phyloP scores from a whole-genome alignment of 2,329 filamentous ascomycete genomes.

The Neonectria faginata region DNA sequence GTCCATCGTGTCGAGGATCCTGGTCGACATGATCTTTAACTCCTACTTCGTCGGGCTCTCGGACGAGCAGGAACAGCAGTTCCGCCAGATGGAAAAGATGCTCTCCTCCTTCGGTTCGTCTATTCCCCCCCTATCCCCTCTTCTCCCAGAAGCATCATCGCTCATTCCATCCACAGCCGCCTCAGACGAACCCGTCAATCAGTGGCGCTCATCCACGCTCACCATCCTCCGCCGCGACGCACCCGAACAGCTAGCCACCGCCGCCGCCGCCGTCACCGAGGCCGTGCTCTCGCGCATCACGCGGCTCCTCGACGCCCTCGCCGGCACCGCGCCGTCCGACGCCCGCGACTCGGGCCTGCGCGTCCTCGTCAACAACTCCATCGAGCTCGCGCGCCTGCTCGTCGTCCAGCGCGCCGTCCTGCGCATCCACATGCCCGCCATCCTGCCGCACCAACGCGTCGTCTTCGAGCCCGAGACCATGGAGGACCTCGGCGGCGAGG shows the following conservation, averaged over 20 bases:
- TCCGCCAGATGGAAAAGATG: slow-evolving; percentile 61
- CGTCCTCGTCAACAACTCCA: slow-evolving; percentile 62
- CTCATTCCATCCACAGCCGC: slow-evolving; percentile 46
- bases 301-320: slow-evolving; percentile 62
- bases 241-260: slow-evolving; percentile 57
- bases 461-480: slow-evolving; percentile 70
- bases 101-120: slow-evolving; percentile 44
- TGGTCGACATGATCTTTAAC: slow-evolving; percentile 72
- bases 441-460: slow-evolving; percentile 64
- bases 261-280: slow-evolving; percentile 58
- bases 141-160: slow-evolving; percentile 19
- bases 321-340: slow-evolving; percentile 54
- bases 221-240: slow-evolving; percentile 68
- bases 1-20: slow-evolving; percentile 68
- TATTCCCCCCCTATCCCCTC: not conserved
- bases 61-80: slow-evolving; percentile 62
- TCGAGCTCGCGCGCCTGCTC: slow-evolving; percentile 68
- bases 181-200: slow-evolving; percentile 67
- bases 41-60: slow-evolving; percentile 73
- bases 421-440: slow-evolving; percentile 65
- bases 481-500: slow-evolving; percentile 74
- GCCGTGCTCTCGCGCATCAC: slow-evolving; percentile 61
- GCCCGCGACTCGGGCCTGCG: slow-evolving; percentile 65
- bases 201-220: slow-evolving; percentile 75
- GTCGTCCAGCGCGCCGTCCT: slow-evolving; percentile 70